Evolutionary conservation across 2,329 filamentous ascomycete genomes (phyloP).

Genomic region (Alternaria ventricosa): DNA sequence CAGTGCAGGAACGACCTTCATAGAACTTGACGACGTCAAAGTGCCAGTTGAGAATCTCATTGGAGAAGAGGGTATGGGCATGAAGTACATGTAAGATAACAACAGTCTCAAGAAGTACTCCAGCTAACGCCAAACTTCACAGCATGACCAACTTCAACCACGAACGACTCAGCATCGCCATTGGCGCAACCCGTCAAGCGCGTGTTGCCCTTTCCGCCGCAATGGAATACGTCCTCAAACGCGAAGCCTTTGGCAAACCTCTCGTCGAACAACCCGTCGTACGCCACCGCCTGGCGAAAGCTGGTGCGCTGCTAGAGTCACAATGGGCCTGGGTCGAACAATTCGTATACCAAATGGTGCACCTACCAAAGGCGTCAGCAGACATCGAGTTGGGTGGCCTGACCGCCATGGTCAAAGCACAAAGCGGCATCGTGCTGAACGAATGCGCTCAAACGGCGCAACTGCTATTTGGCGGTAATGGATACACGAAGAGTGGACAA

Average conservation of each 20-base stretch:
- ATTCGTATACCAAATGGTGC: slow-evolving; percentile 71
- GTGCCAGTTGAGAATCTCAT: slow-evolving; percentile 75
- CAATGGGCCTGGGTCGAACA: slow-evolving; percentile 77
- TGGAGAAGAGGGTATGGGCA: slow-evolving; percentile 72
- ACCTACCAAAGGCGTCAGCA: slow-evolving; percentile 65
- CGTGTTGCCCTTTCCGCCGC: slow-evolving; percentile 66
- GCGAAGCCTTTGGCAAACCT: slow-evolving; percentile 71
- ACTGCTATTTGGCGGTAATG: slow-evolving; percentile 76
- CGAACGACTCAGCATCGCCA: slow-evolving; percentile 71
- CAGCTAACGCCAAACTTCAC: background rate
- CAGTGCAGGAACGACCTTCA: slow-evolving; percentile 73
- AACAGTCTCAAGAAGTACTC: background rate
- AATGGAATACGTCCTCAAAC: slow-evolving; percentile 68
- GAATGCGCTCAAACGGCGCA: slow-evolving; percentile 74
- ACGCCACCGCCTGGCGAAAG: slow-evolving; percentile 73
- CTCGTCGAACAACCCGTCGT: slow-evolving; percentile 79
- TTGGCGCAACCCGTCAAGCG: slow-evolving; percentile 68
- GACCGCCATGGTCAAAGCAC: slow-evolving; percentile 75
- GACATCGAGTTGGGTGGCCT: slow-evolving; percentile 72
- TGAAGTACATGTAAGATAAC: slow-evolving; percentile 65
- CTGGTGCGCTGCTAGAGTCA: slow-evolving; percentile 70
- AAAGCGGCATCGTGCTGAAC: slow-evolving; percentile 73
- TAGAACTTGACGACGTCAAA: slow-evolving; percentile 76
- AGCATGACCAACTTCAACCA: slow-evolving; percentile 81
- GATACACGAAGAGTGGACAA: slow-evolving; percentile 72